Evolutionary conservation across 2,329 filamentous ascomycete species (phyloP).

Genomic region (Fusarium sacchari): DNA sequence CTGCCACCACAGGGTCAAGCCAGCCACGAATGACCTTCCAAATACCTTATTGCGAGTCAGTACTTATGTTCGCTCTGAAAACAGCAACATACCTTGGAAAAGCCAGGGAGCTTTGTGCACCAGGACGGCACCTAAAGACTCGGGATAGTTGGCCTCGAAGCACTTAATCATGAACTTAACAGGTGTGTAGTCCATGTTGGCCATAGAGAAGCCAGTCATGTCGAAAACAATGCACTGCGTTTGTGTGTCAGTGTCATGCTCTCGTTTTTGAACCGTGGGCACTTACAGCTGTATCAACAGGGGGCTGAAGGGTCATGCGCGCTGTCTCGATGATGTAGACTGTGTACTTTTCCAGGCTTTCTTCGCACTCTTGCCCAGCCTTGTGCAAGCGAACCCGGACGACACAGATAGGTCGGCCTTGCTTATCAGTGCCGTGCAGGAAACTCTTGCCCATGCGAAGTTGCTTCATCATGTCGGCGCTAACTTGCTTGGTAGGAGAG

Average conservation of each 20-base stretch:
- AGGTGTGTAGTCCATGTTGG: conserved; percentile 98
- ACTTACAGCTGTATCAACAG: conserved; percentile 91
- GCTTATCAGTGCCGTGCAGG: conserved; percentile 86
- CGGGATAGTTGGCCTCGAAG: conserved; percentile 98
- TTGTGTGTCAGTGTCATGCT: conserved; percentile 32
- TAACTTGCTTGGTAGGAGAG: conserved; percentile 70
- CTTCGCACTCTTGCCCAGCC: conserved; percentile 82
- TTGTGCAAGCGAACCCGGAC: conserved; percentile 85
- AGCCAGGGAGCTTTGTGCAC: conserved; percentile 98
- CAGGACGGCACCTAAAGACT: conserved; percentile 87
- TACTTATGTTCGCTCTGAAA: neutral
- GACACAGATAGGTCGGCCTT: conserved; percentile 85
- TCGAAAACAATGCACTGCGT: conserved; percentile 89
- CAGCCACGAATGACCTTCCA: conserved; percentile 96
- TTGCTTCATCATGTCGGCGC: conserved; percentile 83
- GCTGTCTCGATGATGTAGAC: conserved; percentile 95
- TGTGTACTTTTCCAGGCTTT: conserved; percentile 86
- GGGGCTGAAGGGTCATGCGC: conserved; percentile 80
- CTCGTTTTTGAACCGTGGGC: neutral
- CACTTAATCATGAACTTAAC: conserved; percentile 99
- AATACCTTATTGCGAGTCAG: conserved; percentile 67
- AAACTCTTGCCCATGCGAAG: conserved; percentile 93
- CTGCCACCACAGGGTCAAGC: conserved; percentile 95
- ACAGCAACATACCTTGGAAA: conserved; percentile 77
- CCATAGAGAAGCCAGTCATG: conserved; percentile 91